phyloP scores from a whole-genome alignment of 176 grass and related monocot species.

The Guadua angustifolia region DNA sequence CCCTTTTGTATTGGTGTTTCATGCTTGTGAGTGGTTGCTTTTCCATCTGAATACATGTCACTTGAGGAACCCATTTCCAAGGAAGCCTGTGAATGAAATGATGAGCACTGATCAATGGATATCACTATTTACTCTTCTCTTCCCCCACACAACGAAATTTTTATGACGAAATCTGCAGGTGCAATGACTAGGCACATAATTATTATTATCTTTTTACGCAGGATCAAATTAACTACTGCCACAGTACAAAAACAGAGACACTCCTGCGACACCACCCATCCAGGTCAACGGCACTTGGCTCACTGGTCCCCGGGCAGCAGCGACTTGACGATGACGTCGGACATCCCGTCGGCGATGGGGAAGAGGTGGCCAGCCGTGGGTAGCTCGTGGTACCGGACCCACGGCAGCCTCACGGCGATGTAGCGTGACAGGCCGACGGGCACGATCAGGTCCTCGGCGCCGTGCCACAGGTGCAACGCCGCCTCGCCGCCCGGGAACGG shows the following conservation, averaged over 20 bases:
- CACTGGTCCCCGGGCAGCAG: slow-evolving; percentile 54
- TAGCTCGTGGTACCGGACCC: slow-evolving; percentile 84
- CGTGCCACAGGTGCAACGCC: slow-evolving; percentile 84
- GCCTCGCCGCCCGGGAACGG: slow-evolving; percentile 75
- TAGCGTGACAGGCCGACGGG: slow-evolving; percentile 64
- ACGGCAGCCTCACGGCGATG: slow-evolving; percentile 64
- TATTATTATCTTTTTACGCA: background rate
- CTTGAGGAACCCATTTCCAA: background rate
- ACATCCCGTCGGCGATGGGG: slow-evolving; percentile 60
- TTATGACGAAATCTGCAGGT: background rate
- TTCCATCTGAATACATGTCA: no score
- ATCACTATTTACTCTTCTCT: background rate
- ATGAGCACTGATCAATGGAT: background rate
- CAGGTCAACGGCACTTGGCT: background rate
- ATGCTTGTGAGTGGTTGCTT: background rate
- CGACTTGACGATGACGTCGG: slow-evolving; percentile 62
- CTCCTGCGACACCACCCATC: background rate
- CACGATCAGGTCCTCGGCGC: slow-evolving; percentile 70
- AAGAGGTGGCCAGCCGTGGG: slow-evolving; percentile 75
- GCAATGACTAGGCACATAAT: background rate
- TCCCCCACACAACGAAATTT: background rate
- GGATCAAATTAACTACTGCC: background rate
- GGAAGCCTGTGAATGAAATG: background rate
- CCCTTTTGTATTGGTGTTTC: no score
- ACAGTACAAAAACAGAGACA: background rate